Evolutionary conservation across 2,329 filamentous ascomycete species (phyloP), one percentile per base, ranked within the genome.

Genomic region (Leptodontidium sp.): DNA sequence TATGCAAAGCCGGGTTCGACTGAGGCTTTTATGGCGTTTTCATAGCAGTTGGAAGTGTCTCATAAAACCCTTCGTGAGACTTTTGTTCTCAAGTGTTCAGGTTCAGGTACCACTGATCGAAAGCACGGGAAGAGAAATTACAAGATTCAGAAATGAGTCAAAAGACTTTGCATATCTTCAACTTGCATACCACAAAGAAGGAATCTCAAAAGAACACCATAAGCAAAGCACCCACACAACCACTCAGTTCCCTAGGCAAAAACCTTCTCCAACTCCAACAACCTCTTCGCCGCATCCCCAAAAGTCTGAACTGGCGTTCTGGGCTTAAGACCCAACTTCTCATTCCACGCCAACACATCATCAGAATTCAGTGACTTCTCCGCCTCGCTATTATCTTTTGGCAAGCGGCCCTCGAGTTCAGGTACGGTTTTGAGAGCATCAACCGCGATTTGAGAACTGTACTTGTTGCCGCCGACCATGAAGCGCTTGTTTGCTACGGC

Each of bases 361-460:
- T 62, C 67, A 67, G 71, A 58, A 14, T 52, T 66, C 1, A 71
- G 66, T 15, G 71, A 68, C 21, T 71, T 72, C 47, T 58, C 45
- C 11, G 72, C 71, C 71, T 76, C 75, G 24, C 69, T 73, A 29
- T 72, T 73, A 50, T 76, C 74, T 8, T 72, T 73, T 12, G 75
- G 75, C 62, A 78, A 67, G n/a, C 75, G 71, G 2, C 73, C 75
- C 24, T 65, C 62, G 38, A 77, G 65, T 65, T 75, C 75, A 4
- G 70, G 69, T 2, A 77, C 68, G 43, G 68, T 74, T 67, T 72
- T 72, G 52, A 77, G 65, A 7, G 72, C 72, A 61, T 73, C 65
- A 14, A 75, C 75, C 7, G 72, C 71, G 59, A 76, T 66, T 50
- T 70, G 67, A 24, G 55, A 68, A 64, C 61, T 68, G 49, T 71